Percentiles rank a stretch among this genome's conserved stretches.
These are phyloP conservation scores for Exophiala spinifera DNA, from an alignment of 2,329 filamentous ascomycete genomes.

Conservation along the genomic window DNA sequence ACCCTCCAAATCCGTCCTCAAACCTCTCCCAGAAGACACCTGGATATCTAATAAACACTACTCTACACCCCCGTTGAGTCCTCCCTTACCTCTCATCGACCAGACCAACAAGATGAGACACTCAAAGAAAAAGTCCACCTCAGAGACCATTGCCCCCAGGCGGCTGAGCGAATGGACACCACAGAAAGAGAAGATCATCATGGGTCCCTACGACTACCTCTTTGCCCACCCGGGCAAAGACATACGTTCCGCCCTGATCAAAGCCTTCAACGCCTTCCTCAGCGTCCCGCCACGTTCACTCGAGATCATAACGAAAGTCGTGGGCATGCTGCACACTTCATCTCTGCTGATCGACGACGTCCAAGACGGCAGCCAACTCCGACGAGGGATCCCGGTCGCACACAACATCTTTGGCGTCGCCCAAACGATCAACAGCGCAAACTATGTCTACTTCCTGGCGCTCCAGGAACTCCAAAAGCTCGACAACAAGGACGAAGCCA, in stretches of 20 bases:
- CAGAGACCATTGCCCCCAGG: slow-evolving; percentile 13
- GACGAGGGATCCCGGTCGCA: slow-evolving; percentile 48
- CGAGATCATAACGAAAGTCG: slow-evolving; percentile 42
- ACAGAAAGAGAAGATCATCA: slow-evolving; percentile 43
- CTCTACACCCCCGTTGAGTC: slow-evolving; percentile 13
- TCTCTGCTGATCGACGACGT: slow-evolving; percentile 51
- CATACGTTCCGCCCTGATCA: slow-evolving; percentile 43
- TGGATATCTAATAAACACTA: slow-evolving; percentile 51
- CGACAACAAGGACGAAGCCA: slow-evolving; percentile 38
- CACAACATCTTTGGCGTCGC: slow-evolving; percentile 51
- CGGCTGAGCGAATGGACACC: slow-evolving; percentile 24
- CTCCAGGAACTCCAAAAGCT: slow-evolving; percentile 43
- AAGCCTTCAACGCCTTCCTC: slow-evolving; percentile 46
- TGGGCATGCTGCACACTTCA: slow-evolving; percentile 47
- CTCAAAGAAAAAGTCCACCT: slow-evolving; percentile 23
- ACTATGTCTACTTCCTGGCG: slow-evolving; percentile 48
- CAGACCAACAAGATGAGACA: slow-evolving; percentile 24
- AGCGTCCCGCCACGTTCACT: slow-evolving; percentile 42
- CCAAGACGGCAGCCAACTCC: slow-evolving; percentile 48
- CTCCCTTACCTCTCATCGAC: slow-evolving; percentile 6
- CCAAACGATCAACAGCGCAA: slow-evolving; percentile 53
- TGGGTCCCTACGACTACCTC: slow-evolving; percentile 47
- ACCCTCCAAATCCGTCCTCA: slow-evolving; percentile 43
- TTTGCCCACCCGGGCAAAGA: slow-evolving; percentile 45
- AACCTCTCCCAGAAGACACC: slow-evolving; percentile 59